Percentiles rank a stretch among this genome's conserved stretches.
These are phyloP conservation scores for Coemansia sp. DNA, from an alignment of 192 early-diverging fungal species.

Conservation along the genomic window DNA sequence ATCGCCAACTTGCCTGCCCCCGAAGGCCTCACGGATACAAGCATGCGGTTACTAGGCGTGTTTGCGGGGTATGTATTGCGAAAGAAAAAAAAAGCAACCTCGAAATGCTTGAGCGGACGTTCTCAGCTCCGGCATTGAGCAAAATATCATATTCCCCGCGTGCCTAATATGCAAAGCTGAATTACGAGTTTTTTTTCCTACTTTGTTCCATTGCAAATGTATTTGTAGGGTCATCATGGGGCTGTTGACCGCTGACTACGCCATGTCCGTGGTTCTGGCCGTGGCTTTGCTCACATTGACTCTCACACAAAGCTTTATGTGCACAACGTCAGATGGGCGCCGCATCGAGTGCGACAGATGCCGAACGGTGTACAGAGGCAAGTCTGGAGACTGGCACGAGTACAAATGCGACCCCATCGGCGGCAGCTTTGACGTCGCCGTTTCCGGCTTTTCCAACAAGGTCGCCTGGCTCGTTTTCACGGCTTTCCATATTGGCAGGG, in stretches of 20 bases:
- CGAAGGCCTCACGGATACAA: slow-evolving; percentile 24
- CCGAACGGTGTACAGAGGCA: slow-evolving; percentile 28
- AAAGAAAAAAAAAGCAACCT: too few relatives aligned
- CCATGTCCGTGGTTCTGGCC: slow-evolving; percentile 57
- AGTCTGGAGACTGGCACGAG: slow-evolving; percentile 33
- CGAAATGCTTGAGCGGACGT: too few relatives aligned
- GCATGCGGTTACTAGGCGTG: slow-evolving; percentile 49
- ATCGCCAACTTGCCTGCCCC: slow-evolving; percentile 40
- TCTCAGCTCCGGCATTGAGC: too few relatives aligned
- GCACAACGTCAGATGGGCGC: slow-evolving; percentile 52
- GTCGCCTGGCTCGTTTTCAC: slow-evolving; percentile 69
- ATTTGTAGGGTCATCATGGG: slow-evolving; percentile 53
- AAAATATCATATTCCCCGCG: background rate
- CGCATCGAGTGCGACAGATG: slow-evolving; percentile 58
- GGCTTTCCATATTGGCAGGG: slow-evolving; percentile 73
- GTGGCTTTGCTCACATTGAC: slow-evolving; percentile 57
- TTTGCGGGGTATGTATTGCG: slow-evolving; percentile 28
- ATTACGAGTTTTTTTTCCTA: background rate
- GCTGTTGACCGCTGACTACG: slow-evolving; percentile 52
- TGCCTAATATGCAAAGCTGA: background rate
- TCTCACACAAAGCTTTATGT: slow-evolving; percentile 60
- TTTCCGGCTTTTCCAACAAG: slow-evolving; percentile 62
- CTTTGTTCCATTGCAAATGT: too few relatives aligned
- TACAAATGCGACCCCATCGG: slow-evolving; percentile 60
- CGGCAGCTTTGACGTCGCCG: slow-evolving; percentile 59